Base-by-base conservation (phyloP, 2,329 filamentous ascomycete genomes). In the Penicillium sp. region DNA sequence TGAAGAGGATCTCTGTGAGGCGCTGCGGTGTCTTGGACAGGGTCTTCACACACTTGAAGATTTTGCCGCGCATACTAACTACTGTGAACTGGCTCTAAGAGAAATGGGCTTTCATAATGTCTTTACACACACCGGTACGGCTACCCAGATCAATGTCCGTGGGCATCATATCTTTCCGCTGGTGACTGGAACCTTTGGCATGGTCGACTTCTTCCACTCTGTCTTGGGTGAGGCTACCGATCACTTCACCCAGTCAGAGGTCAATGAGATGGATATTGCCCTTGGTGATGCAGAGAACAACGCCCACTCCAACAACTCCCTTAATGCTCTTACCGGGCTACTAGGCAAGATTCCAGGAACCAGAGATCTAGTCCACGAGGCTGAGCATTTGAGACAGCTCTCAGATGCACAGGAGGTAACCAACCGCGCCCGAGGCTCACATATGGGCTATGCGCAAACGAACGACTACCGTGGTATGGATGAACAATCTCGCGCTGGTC, bases 221-320 rank as follows among this genome's bases (percentile, higher is more conserved):
- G 90, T 91, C 3, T 75, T 85, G 24, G 82, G 89, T 56, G 90
- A 93, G 72, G 90, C 90, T 31, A 90, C 85, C 11, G 90, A 95
- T 68, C 89, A 93, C 70, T 91, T 95, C 68, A 90, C 90, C 2
- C 90, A 95, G 71, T 91, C 90, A 16, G 90, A 93, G 71, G 86
- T 95, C 35, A 90, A 92, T 56, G 88, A 93, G 72, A 86, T 93
- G 67, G 88, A 95, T 63, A 76, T 87, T 60, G 89, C 87, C 4
- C 81, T 95, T 46, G 86, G 87, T 62, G 87, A 87, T 61, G 90
- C 90, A 10, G 82, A 86, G 75, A 80, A 79, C 21, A 71, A 74
- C 44, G 77, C 79, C 8, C 74, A 75, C 9, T 77, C 75, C 3
- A 63, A 61, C 29, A 72, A 71, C 26, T 73, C 77, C 2, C 52